A percentile compares a stretch with the other conserved stretches of the same genome.
phyloP scores from a whole-genome alignment of 768 basidiomycete species.

The Leccinum incarnatum region DNA sequence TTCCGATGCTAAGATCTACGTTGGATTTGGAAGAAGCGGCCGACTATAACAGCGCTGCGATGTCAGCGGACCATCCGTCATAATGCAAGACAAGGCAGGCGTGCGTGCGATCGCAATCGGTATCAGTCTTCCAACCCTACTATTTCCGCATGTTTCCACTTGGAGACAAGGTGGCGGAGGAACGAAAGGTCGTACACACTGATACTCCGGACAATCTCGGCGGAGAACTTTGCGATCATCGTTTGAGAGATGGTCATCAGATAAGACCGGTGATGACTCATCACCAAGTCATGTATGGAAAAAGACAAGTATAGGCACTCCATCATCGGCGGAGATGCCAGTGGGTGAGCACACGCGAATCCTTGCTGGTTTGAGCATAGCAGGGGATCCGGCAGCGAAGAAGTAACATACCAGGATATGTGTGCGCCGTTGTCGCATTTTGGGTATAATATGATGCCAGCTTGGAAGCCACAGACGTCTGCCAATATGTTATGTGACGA shows the following conservation, averaged over 20 bases:
- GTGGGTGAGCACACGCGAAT: slow-evolving; percentile 34
- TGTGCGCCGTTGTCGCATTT: slow-evolving; percentile 6
- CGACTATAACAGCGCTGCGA: slow-evolving; percentile 13
- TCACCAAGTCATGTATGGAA: slow-evolving; percentile 52
- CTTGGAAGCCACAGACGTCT: slow-evolving; percentile 38
- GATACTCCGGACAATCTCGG: slow-evolving; percentile 31
- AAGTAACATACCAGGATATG: slow-evolving; percentile 12
- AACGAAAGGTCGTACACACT: slow-evolving; percentile 48
- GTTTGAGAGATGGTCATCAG: slow-evolving; percentile 36
- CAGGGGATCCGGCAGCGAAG: slow-evolving; percentile 2
- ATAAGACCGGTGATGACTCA: slow-evolving; percentile 37
- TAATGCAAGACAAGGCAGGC: slow-evolving; percentile 8
- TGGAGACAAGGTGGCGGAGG: slow-evolving; percentile 41
- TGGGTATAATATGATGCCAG: slow-evolving; percentile 19
- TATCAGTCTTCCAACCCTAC: slow-evolving; percentile 29
- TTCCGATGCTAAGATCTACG: slow-evolving; percentile 35
- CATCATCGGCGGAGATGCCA: slow-evolving; percentile 47
- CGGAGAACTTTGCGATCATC: slow-evolving; percentile 38
- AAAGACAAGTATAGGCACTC: slow-evolving; percentile 52
- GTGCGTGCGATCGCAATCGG: slow-evolving; percentile 27
- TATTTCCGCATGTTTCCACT: slow-evolving; percentile 23
- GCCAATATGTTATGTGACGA: slow-evolving; percentile 50
- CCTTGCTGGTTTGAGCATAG: slow-evolving; percentile 20
- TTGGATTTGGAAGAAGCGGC: slow-evolving; percentile 12
- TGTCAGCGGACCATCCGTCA: slow-evolving; percentile 1